Base-by-base conservation (phyloP, 306 rosid genomes). In the Cercis canadensis region DNA sequence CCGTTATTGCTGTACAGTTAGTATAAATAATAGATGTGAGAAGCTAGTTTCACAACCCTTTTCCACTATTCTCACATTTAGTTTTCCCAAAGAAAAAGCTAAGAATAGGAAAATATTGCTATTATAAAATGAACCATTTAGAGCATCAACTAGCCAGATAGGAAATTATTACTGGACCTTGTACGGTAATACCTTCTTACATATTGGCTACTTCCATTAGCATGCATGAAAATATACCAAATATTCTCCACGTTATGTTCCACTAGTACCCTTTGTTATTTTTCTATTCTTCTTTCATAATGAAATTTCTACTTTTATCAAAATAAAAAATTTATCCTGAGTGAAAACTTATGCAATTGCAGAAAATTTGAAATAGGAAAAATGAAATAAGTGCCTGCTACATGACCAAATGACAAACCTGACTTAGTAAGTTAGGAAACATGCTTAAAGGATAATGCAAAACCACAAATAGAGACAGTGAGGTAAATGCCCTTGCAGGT, bases 401-500 rank as follows among this genome's bases (percentile, higher is more conserved):
- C 51, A 49, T 65, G 68, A 63, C 17, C 33, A 21, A 49, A 52
- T 11, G 13, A 64, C 67, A 74, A 13, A 92, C 98, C 98, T 92
- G 96, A 83, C 90, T 92, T 50, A 92, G 73, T 74, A 88, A 79
- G 71, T 73, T 88, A 62, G 96, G 97, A 34, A 90, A 88, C 90
- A 82, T 88, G 82, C 58, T 83, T 74, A 92, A 72, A 70, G 98
- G 98, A 81, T 14, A 72, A 34, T 92, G 88, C 75, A 92, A 72
- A 68, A 92, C 80, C 2, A 97, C 70, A 62, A 90, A 92, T 29
- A 92, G 85, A 46, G 98, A 88, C 37, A 90, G 85, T 31, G 98
- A 90, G 56, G 98, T 90, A 70, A 92, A 92, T 55, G 98, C 97
- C 62, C 90, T 87, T 47, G 98, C 81, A 53, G 98, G 97, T n/a